Conservation (phyloP, 2,329 filamentous ascomycete genomes). For the Macrophomina tecta region DNA sequence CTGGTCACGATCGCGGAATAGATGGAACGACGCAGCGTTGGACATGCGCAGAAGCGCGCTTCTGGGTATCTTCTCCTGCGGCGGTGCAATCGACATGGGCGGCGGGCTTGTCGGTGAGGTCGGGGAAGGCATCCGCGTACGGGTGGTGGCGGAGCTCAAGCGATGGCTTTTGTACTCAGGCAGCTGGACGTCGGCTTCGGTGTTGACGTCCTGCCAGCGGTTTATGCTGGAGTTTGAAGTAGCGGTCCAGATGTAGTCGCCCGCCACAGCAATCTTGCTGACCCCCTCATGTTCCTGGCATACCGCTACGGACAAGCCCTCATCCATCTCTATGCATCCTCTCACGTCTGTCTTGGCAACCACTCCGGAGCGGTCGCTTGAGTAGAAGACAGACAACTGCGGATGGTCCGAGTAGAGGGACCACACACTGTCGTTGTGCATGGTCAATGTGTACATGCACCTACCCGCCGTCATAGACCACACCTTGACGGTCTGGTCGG, state of each 20-base stretch:
- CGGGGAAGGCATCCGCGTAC: slow-evolving; percentile 49
- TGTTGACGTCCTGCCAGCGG: slow-evolving; percentile 87
- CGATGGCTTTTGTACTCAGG: slow-evolving; percentile 58
- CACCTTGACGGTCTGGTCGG: slow-evolving; percentile 95
- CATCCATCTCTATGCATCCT: slow-evolving; percentile 76
- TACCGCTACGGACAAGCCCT: slow-evolving; percentile 87
- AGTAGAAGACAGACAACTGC: slow-evolving; percentile 88
- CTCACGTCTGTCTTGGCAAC: slow-evolving; percentile 96
- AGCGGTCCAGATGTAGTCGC: slow-evolving; percentile 85
- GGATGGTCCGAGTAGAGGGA: slow-evolving; percentile 90
- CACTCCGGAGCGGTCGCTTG: slow-evolving; percentile 86
- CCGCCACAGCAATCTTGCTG: slow-evolving; percentile 66
- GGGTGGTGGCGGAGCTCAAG: slow-evolving; percentile 53
- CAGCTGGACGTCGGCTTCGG: slow-evolving; percentile 69
- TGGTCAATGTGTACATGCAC: slow-evolving; percentile 97
- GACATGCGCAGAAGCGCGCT: slow-evolving; percentile 83
- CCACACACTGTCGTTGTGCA: slow-evolving; percentile 99
- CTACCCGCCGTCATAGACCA: slow-evolving; percentile 95
- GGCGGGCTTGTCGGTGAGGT: slow-evolving; percentile 44
- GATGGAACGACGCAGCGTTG: slow-evolving; percentile 79
- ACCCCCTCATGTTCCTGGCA: slow-evolving; percentile 90
- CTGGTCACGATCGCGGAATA: slow-evolving; percentile 58
- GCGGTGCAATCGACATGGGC: slow-evolving; percentile 41
- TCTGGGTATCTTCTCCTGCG: slow-evolving; percentile 72
- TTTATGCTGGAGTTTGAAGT: slow-evolving; percentile 92